Base-by-base conservation (phyloP, 345 rosid species). In the Noccaea bulbosa region DNA sequence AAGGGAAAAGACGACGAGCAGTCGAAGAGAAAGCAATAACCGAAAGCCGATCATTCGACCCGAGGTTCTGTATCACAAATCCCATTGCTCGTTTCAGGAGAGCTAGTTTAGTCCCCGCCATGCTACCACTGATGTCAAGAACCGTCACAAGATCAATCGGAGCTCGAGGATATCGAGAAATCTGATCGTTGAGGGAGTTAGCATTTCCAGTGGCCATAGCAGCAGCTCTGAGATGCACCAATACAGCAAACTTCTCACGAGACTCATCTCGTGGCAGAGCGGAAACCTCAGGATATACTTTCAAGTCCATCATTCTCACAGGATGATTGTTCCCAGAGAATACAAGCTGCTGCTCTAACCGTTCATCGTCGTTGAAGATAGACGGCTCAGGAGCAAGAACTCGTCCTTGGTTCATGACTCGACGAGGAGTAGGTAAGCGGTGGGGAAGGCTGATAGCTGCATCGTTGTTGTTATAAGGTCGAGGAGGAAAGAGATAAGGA, bases 71-170 rank as follows among this genome's bases (percentile, higher is more conserved):
- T 76, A 95, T 95, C 35, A 95, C 96, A 67, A 95, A 95, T 4
- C 98, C 99, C 99, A 92, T 92, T 6, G 99, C 99, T 20, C 98
- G 86, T 86, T 95, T 95, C 4, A 95, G 84, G 77, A 95, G 71
- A 44, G 97, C 99, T 22, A 95, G 85, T 81, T 92, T 95, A 40
- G 97, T 95, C 47, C 99, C 99, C 0, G 99, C 93, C 98, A 95
- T 95, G 82, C 99, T 95, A 38, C 98, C 98, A 62, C 99, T 95
- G 70, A 86, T 82, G 73, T 95, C 99, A 70, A 95, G 98, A 24
- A 92, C 94, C 0, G 97, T 92, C 47, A 95, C 98, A 41, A 92
- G 81, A 73, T 95, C 99, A 71, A 95, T 66, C 0, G 96, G 87
- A 58, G 92, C 92, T 57, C 96, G 89, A 0, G 88, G 86, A 79